phyloP scores from a whole-genome alignment of 306 rosid genomes.

The Fragaria iinumae region DNA sequence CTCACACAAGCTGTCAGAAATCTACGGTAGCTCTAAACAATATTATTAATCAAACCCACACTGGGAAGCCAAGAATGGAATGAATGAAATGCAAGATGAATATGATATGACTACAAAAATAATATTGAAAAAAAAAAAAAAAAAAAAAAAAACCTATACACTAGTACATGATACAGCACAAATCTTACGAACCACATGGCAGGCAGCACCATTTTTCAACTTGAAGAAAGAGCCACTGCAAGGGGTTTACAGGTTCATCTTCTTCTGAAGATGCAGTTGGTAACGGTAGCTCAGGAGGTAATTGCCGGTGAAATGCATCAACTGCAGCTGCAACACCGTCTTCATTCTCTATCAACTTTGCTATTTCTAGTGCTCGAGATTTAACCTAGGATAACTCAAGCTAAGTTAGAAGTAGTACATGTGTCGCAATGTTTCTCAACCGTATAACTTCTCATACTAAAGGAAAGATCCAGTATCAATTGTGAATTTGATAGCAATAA shows the following conservation, averaged over 20 bases:
- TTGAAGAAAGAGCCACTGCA: constrained; percentile 61
- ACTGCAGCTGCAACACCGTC: constrained; percentile 96
- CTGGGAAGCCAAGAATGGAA: constrained; percentile 32
- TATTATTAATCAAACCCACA: constrained; percentile 11
- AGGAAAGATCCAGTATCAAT: not conserved
- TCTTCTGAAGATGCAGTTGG: constrained; percentile 50
- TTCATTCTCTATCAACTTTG: constrained; percentile 78
- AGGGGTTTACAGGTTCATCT: constrained; percentile 41
- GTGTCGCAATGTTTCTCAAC: not conserved
- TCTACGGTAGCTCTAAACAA: not conserved
- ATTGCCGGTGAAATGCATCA: constrained; percentile 81
- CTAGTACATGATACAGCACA: constrained; percentile 16
- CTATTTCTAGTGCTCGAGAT: constrained; percentile 60
- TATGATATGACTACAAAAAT: constrained; percentile 16
- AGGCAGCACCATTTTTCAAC: constrained; percentile 61
- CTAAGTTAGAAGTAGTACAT: constrained; percentile 11
- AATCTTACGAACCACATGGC: constrained; percentile 58
- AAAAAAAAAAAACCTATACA: constrained; percentile 8
- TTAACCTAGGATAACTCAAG: constrained; percentile 53
- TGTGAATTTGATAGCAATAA: not conserved
- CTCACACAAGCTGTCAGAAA: not conserved
- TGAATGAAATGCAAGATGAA: constrained; percentile 51
- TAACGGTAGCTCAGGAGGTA: constrained; percentile 73
- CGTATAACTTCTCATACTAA: not conserved
- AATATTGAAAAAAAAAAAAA: not conserved